Evolutionary conservation across 2,329 filamentous ascomycete genomes (phyloP).

Genomic region (Pestalotiopsis sp.): DNA sequence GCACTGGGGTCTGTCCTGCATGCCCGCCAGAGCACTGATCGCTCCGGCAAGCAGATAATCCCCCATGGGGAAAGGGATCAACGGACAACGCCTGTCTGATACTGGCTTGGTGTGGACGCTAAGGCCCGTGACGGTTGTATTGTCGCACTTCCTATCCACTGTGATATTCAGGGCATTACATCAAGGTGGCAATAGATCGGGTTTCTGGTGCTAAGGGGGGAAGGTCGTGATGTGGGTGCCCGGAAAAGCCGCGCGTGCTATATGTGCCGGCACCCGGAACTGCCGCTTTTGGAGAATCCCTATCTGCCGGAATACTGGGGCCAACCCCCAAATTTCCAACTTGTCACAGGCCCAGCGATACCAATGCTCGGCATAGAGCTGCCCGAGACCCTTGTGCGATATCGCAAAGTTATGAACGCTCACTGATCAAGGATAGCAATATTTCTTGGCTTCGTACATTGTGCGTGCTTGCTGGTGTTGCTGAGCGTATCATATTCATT

Average conservation of each 20-base stretch:
- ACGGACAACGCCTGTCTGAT: neutral
- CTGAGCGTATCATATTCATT: too few species aligned
- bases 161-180: neutral
- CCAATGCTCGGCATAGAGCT: neutral
- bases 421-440: neutral
- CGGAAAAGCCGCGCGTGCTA: slow-evolving; percentile 1
- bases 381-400: neutral
- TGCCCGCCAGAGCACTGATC: neutral
- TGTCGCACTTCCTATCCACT: neutral
- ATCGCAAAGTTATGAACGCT: neutral
- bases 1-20: neutral
- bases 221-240: neutral
- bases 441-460: too few species aligned
- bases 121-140: neutral
- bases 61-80: slow-evolving; percentile 5
- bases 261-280: neutral
- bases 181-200: neutral
- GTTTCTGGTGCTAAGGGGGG: neutral
- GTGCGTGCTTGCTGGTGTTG: neutral
- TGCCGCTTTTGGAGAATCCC: slow-evolving; percentile 8
- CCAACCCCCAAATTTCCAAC: neutral
- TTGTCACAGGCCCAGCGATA: neutral
- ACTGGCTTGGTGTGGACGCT: neutral
- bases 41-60: neutral
- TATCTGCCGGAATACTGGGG: neutral